A percentile compares a stretch with the other conserved stretches of the same genome.
phyloP scores from a whole-genome alignment of 768 basidiomycete genomes.

The Amanita polypyramis region DNA sequence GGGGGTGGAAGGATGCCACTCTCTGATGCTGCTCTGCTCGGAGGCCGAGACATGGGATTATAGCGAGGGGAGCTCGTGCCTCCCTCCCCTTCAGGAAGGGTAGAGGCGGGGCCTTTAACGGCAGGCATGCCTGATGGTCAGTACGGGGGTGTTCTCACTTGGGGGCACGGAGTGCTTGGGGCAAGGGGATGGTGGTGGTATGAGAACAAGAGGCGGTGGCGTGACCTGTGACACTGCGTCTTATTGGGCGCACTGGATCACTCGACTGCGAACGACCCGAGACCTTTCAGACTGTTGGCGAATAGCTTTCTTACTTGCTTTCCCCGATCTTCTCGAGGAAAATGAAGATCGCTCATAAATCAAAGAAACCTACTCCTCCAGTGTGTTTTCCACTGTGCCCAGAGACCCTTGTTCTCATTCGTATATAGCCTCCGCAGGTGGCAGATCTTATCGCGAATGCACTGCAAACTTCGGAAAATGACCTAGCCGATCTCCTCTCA shows the following conservation, averaged over 20 bases:
- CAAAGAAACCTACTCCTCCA: constrained; percentile 71
- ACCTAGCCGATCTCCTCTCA: constrained; percentile 57
- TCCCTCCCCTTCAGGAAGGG: too few species aligned
- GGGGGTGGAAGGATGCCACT: too few species aligned
- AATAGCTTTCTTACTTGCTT: constrained; percentile 9
- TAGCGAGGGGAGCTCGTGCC: too few species aligned
- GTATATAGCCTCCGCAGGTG: constrained; percentile 62
- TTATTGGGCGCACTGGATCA: not conserved
- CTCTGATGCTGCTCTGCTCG: too few species aligned
- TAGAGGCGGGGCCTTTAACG: too few species aligned
- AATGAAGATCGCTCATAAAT: constrained; percentile 86
- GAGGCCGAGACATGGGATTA: too few species aligned
- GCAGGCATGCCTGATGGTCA: too few species aligned
- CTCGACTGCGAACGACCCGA: constrained; percentile 8
- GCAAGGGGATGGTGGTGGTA: too few species aligned
- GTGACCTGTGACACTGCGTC: constrained; percentile 5
- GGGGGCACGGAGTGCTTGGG: too few species aligned
- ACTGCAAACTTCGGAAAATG: constrained; percentile 53
- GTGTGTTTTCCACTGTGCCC: constrained; percentile 27
- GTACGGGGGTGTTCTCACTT: too few species aligned
- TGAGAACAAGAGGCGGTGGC: not conserved
- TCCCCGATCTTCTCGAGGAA: constrained; percentile 41
- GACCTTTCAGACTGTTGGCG: constrained; percentile 8
- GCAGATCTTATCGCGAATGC: constrained; percentile 71
- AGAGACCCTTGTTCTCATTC: constrained; percentile 13